Evolutionary conservation across 2,329 filamentous ascomycete genomes (phyloP), one percentile per base, ranked within the genome.

Genomic region (Myrmaecium sp.): DNA sequence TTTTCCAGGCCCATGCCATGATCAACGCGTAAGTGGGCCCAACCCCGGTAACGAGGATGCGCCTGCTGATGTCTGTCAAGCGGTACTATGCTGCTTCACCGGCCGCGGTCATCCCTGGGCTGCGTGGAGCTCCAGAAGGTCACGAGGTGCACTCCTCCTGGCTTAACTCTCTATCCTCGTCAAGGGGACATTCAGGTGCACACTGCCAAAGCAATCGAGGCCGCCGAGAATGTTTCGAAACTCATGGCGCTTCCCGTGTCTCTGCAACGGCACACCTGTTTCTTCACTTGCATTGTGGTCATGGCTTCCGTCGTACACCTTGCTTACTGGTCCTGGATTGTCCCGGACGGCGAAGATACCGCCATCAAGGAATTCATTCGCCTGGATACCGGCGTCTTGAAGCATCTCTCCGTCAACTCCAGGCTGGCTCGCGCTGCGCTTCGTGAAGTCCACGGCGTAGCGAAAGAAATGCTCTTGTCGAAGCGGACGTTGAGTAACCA

Each of bases 1-100:
- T 93, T 51, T 92, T 93, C 54, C 81, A 91, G 47, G 83, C 80
- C 1, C 75, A 80, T 35, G 86, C 91, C 69, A 79, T 92, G 40
- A 61, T 66, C 27, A 58, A 67, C 28, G 41, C 46, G 46, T 49
- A 36, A 33, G 43, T 36, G 8, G 3, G 4, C n/a, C 7, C n/a
- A 12, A 22, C 8, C 4, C 6, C 14, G 4, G 16, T 17, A n/a
- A 11, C 5, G 13, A 4, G 12, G n/a, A 23, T 6, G 3, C 12
- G 9, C 6, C 21, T 26, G 6, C 33, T 33, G 20, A 27, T 28
- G 13, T 20, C 14, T 4, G 44, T 35, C 32, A 5, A 51, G 51
- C 14, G 46, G 41, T 36, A 49, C 46, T 9, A 53, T 54, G 27
- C 49, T 53, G 40, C 39, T 54, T 17, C 49, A 79, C 36, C 29